These are phyloP conservation scores for Gossypium trilobum DNA, from an alignment of 441 rosid genomes.

Conservation along the genomic window DNA sequence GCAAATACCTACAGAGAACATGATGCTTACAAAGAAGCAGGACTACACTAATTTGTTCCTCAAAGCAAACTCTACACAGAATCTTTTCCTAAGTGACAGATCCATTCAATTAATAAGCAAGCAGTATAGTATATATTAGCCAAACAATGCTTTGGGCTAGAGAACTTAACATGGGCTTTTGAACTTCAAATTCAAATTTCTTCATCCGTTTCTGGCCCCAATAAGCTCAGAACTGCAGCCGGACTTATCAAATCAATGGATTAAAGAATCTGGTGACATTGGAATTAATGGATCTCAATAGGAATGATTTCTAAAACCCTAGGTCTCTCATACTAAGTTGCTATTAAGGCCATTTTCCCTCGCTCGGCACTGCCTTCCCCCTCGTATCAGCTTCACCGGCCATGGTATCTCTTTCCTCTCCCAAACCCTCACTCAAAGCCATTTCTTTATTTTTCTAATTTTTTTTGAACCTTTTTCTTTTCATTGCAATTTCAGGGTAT, in stretches of 20 bases:
- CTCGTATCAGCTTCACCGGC: background rate
- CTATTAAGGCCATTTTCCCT: constrained; percentile 1
- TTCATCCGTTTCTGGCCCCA: background rate
- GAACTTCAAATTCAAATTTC: background rate
- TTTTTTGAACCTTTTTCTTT: background rate
- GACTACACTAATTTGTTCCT: constrained; percentile 43
- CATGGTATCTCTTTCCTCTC: constrained; percentile 21
- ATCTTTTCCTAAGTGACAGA: constrained; percentile 44
- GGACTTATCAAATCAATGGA: background rate
- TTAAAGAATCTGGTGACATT: background rate
- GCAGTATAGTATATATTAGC: background rate
- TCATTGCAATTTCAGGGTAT: constrained; percentile 39
- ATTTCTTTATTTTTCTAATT: background rate
- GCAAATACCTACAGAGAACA: constrained; percentile 46
- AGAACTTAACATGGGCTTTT: background rate
- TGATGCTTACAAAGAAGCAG: constrained; percentile 58
- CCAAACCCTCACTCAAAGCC: background rate
- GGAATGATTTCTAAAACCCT: constrained; percentile 9
- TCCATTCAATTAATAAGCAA: background rate
- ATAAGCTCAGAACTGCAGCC: background rate
- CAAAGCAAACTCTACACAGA: constrained; percentile 32
- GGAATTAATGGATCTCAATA: background rate
- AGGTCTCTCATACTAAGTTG: background rate
- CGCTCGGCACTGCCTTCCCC: background rate
- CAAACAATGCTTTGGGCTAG: background rate